Conservation (phyloP, 2,329 filamentous ascomycete genomes). For the Lasiodiplodia sp. region DNA sequence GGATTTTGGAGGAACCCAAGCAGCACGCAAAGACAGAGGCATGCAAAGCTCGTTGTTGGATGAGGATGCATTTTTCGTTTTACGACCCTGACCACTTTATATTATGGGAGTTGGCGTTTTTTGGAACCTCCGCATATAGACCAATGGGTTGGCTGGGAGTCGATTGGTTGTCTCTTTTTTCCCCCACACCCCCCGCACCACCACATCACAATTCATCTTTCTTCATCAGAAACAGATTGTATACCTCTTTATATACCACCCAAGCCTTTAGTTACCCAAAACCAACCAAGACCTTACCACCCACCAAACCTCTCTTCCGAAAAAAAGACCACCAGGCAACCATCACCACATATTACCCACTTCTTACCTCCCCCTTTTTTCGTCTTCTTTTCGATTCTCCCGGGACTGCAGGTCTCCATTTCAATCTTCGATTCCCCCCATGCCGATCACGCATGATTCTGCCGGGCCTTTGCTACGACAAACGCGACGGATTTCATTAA, state of each 20-base stretch:
- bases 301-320: background rate
- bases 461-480: constrained; percentile 13
- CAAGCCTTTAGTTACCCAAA: constrained; percentile 24
- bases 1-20: constrained; percentile 7
- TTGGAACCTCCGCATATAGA: constrained; percentile 16
- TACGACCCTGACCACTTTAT: constrained; percentile 19
- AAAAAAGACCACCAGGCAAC: background rate
- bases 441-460: constrained; percentile 8
- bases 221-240: constrained; percentile 25
- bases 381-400: constrained; percentile 4
- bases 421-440: constrained; percentile 1
- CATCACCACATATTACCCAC: constrained; percentile 7
- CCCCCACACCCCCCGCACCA: background rate
- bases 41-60: constrained; percentile 12
- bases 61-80: background rate
- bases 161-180: constrained; percentile 24
- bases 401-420: background rate
- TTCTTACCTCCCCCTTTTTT: background rate
- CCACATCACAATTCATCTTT: constrained; percentile 12
- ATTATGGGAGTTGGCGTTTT: constrained; percentile 22
- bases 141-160: constrained; percentile 20
- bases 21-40: background rate
- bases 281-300: constrained; percentile 23
- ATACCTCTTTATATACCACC: constrained; percentile 27
- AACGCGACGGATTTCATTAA: constrained; percentile 22